Evolutionary conservation across 139 green algal genomes (phyloP).

Genomic region (Parachlorella kessleri): DNA sequence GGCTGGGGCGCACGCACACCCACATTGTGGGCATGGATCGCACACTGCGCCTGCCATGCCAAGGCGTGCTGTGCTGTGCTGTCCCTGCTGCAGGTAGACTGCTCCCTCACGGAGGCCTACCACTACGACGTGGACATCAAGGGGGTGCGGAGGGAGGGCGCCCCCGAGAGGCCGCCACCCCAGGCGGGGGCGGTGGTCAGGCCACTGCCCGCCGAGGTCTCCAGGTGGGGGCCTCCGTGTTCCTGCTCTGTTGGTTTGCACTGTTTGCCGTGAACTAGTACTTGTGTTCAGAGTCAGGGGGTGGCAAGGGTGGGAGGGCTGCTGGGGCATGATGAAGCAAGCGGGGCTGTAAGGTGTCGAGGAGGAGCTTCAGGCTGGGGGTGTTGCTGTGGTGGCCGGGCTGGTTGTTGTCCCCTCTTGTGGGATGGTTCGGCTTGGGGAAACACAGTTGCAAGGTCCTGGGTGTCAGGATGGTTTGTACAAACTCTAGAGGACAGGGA

Average conservation of each 20-base stretch:
- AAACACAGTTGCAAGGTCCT: no score
- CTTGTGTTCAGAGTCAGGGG: background rate
- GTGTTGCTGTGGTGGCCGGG: no score
- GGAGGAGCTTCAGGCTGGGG: no score
- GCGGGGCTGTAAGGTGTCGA: no score
- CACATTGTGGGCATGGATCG: background rate
- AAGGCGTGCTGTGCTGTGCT: background rate
- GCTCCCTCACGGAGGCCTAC: conserved; percentile 20
- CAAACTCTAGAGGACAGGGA: no score
- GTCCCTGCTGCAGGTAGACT: conserved; percentile 13
- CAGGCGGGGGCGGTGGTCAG: background rate
- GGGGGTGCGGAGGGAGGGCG: background rate
- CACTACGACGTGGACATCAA: conserved; percentile 33
- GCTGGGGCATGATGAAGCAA: no score
- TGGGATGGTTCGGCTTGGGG: no score
- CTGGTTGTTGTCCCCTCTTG: no score
- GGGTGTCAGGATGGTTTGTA: no score
- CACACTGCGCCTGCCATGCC: background rate
- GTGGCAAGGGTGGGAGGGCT: background rate
- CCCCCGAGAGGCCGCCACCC: conserved; percentile 6
- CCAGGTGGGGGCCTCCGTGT: conserved; percentile 7
- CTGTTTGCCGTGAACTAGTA: background rate
- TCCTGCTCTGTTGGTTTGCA: no score
- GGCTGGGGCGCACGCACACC: no score
- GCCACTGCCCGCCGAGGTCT: conserved; percentile 31